Conservation (phyloP, 1,139 yeast species). For the Candida sojae region DNA sequence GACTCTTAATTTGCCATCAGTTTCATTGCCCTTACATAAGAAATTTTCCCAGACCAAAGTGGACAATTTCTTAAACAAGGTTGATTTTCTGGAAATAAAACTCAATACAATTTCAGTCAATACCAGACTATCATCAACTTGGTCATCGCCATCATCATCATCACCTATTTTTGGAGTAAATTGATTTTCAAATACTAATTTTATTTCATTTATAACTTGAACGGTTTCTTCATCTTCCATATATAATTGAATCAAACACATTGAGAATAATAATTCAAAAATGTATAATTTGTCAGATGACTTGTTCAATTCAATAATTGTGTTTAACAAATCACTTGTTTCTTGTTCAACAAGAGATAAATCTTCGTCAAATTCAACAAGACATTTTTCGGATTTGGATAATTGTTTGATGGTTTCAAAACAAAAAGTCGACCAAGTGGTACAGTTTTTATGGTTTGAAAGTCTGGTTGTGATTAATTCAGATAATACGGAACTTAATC, state of each 20-base stretch:
- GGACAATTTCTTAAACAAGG: constrained; percentile 70
- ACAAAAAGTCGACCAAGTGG: constrained; percentile 62
- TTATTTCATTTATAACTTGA: constrained; percentile 71
- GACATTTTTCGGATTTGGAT: constrained; percentile 23
- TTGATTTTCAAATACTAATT: constrained; percentile 48
- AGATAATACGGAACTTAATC: constrained; percentile 64
- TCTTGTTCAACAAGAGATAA: constrained; percentile 49
- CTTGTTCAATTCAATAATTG: constrained; percentile 35
- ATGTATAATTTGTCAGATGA: constrained; percentile 30
- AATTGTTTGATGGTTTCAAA: constrained; percentile 29
- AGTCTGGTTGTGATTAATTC: constrained; percentile 50
- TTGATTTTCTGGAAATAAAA: constrained; percentile 70
- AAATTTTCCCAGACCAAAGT: constrained; percentile 73
- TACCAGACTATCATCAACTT: constrained; percentile 52
- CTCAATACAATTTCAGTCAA: constrained; percentile 81
- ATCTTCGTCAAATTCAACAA: constrained; percentile 57
- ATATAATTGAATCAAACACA: constrained; percentile 77
- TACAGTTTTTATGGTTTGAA: constrained; percentile 41
- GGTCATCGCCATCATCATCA: constrained; percentile 20
- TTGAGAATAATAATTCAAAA: constrained; percentile 75
- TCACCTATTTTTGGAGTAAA: constrained; percentile 20
- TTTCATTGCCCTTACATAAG: constrained; percentile 33
- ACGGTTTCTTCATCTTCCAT: constrained; percentile 81
- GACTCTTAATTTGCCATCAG: constrained; percentile 28
- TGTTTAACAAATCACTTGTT: constrained; percentile 50